Evolutionary conservation across 768 basidiomycete genomes (phyloP).

Genomic region (button mushroom (Agaricus bisporus)): DNA sequence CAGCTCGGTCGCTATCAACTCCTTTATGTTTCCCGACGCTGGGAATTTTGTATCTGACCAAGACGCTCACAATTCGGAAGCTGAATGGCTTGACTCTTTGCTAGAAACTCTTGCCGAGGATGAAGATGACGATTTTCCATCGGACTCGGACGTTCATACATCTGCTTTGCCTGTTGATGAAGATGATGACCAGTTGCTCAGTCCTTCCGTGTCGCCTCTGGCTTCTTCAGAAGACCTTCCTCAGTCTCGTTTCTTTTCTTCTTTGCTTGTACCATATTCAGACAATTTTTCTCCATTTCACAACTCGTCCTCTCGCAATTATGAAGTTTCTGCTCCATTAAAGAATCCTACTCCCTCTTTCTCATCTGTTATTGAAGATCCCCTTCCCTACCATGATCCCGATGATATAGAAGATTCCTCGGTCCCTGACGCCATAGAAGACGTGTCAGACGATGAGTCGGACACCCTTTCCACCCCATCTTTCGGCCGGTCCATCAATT

Average conservation of each 20-base stretch:
- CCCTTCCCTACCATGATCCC: conserved; percentile 56
- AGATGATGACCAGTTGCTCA: conserved; percentile 57
- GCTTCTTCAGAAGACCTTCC: conserved; percentile 73
- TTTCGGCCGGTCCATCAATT: conserved; percentile 49
- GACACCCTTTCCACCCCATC: conserved; percentile 63
- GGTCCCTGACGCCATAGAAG: conserved; percentile 78
- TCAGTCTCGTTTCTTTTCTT: conserved; percentile 40
- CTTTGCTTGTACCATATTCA: conserved; percentile 40
- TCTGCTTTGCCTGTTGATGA: conserved; percentile 51
- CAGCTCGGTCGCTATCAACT: conserved; percentile 50
- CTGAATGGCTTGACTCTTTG: conserved; percentile 78
- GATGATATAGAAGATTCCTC: conserved; percentile 65
- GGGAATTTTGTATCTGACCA: conserved; percentile 43
- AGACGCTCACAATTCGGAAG: conserved; percentile 50
- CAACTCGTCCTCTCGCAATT: conserved; percentile 32
- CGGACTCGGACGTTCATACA: conserved; percentile 38
- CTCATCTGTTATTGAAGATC: conserved; percentile 41
- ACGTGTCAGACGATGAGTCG: conserved; percentile 82
- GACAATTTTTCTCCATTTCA: conserved; percentile 19
- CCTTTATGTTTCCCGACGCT: conserved; percentile 80
- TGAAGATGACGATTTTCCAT: conserved; percentile 50
- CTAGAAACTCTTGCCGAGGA: conserved; percentile 69
- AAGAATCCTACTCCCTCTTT: conserved; percentile 41
- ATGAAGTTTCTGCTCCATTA: conserved; percentile 41
- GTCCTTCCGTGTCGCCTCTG: conserved; percentile 63